Evolutionary conservation across 352 stramenopile genomes (phyloP), one percentile per base, ranked within the genome.

Genomic region (Phytophthora podocarpi): DNA sequence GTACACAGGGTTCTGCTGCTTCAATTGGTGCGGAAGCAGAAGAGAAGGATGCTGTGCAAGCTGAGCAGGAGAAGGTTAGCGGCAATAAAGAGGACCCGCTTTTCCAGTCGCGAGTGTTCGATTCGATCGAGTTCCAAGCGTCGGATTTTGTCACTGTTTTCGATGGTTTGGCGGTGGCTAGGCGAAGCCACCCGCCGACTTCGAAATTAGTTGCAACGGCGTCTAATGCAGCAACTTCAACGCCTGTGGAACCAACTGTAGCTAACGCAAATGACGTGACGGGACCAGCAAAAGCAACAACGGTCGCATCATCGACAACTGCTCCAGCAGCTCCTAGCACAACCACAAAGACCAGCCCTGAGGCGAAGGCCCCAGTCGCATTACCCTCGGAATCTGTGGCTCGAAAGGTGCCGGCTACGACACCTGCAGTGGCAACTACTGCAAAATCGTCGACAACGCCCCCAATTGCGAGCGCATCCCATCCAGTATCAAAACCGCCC

Each of bases 61-160:
- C 48, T 2, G 42, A 52, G 12, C 10, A 48, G 23, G 36, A 28
- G 39, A 12, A 7, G 15, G 11, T 18, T 18, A 56, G 4, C 24
- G 9, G 6, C 5, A 24, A 43, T 9, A 16, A 64, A n/a, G 21
- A 37, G 3, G 55, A 60, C n/a, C 27, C 26, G 9, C 41, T 61
- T 24, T 80, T 78, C 28, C 66, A 72, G 57, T 78, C 78, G 4
- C 66, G 80, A 21, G 20, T 70, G 6, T 84, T 90, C 21, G 59
- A 80, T 3, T 41, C 55, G 6, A 47, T 87, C 5, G 58, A 67
- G 7, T 87, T 85, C 41, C 50, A 72, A 34, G 42, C 28, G 9
- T 48, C 52, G 13, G 80, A 90, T 50, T 90, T 88, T 27, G 21
- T 56, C 23, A 85, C 70, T 3, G 53, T 59, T 3, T 61, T 66